Conservation (phyloP, 2,329 filamentous ascomycete genomes). For the Hirsutella rhossiliensis region DNA sequence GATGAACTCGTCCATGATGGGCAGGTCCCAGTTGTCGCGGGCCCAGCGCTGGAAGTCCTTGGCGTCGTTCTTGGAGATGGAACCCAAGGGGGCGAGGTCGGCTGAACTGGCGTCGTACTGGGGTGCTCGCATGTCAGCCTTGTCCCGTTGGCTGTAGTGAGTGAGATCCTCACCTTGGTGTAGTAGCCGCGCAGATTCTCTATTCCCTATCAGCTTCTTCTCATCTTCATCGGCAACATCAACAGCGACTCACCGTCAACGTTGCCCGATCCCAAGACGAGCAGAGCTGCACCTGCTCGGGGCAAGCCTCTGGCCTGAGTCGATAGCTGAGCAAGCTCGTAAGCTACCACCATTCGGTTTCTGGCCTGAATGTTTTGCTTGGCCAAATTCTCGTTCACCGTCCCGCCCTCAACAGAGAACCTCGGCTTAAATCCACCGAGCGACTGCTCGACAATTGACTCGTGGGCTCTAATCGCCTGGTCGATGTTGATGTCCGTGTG, state of each 20-base stretch:
- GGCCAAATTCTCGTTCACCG: conserved; percentile 44
- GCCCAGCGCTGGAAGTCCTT: conserved; percentile 53
- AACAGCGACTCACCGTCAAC: background rate
- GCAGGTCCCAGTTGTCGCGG: conserved; percentile 41
- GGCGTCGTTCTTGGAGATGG: conserved; percentile 48
- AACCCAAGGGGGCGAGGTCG: conserved; percentile 17
- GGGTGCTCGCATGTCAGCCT: conserved; percentile 24
- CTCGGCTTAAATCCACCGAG: conserved; percentile 13
- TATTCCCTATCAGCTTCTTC: too few relatives aligned
- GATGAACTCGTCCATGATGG: conserved; percentile 52
- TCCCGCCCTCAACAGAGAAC: conserved; percentile 22
- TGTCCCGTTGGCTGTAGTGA: background rate
- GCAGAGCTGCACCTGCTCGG: conserved; percentile 39
- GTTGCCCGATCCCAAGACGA: conserved; percentile 52
- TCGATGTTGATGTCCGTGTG: conserved; percentile 2
- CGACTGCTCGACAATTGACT: conserved; percentile 14
- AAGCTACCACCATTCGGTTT: conserved; percentile 51
- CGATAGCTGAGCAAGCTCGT: conserved; percentile 50
- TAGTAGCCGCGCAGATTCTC: conserved; percentile 37
- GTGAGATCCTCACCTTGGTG: conserved; percentile 22
- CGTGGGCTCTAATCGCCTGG: conserved; percentile 30
- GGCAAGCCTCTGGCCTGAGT: conserved; percentile 43
- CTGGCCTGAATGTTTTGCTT: conserved; percentile 59
- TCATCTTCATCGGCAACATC: too few relatives aligned
- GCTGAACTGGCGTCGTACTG: conserved; percentile 7